Evolutionary conservation across 2,329 filamentous ascomycete species (phyloP), one percentile per base, ranked within the genome.

Genomic region (Coniochaeta prunicola): DNA sequence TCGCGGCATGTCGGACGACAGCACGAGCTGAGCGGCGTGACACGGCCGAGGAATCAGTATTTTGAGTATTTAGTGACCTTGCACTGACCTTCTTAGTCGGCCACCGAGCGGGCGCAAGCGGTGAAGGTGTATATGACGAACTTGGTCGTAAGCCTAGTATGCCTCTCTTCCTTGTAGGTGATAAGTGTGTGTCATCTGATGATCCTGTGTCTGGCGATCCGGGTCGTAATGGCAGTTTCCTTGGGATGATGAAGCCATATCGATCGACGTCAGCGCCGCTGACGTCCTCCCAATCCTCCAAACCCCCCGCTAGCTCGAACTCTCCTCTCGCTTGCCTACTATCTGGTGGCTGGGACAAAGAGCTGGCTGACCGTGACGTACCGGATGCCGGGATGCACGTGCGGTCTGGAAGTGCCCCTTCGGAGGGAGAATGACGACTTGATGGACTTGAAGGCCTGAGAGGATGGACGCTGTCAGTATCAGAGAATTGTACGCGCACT

Each of bases 251-350:
- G 72, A 89, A 89, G 61, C 86, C 86, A 67, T 88, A 89, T 67
- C 86, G 80, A 72, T 89, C 86, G 62, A 89, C 81, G 68, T 85
- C 80, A 56, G 74, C 76, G 33, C 79, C 82, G 57, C 84, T 74
- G 2, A 89, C 74, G 63, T 88, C 82, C 65, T 87, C 81, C 85
- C 84, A 88, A 66, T 89, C 85, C 68, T 89, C 86, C 21, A 87
- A 74, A 17, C 83, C 82, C 53, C 83, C 82, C 15, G 81, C 82
- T 42, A 80, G 71, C 65, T 84, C 80, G 60, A 77, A 75, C 55
- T 73, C 72, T 65, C 69, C 67, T 60, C 72, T 68, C 57, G 66
- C 36, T 53, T 64, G 66, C 57, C 65, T 76, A n/a, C n/a, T n/a
- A 74, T 77, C 76, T 71, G 67, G 78, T 74, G 64, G 71, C 64